A percentile compares a stretch with the other conserved stretches of the same genome.
phyloP scores from a whole-genome alignment of 78 protist genomes.

The Dictyostelium discoideum region dicty_2.7 NC_007089.4:4242501-4243000 shows the following conservation, averaged over 20 bases:
- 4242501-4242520: slow-evolving; percentile 31
- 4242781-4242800: slow-evolving; percentile 36
- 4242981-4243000: slow-evolving; percentile 47
- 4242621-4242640: background rate
- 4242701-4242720: slow-evolving; percentile 33
- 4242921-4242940: background rate
- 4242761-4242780: slow-evolving; percentile 46
- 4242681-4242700: slow-evolving; percentile 53
- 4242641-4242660: background rate
- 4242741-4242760: slow-evolving; percentile 31
- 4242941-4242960: slow-evolving; percentile 16
- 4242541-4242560: background rate
- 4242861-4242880: no score
- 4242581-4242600: slow-evolving; percentile 3
- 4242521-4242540: background rate
- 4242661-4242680: slow-evolving; percentile 40
- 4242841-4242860: slow-evolving; percentile 73
- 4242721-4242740: background rate
- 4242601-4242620: slow-evolving; percentile 35
- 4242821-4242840: slow-evolving; percentile 71
- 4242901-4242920: background rate
- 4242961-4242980: slow-evolving; percentile 45
- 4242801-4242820: slow-evolving; percentile 38
- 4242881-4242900: background rate
- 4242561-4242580: background rate